A percentile compares a stretch with the other conserved stretches of the same genome.
These are phyloP conservation scores for Xenosphaeropsis pyriputrescens DNA, from an alignment of 2,329 filamentous ascomycete genomes.

Conservation along the genomic window DNA sequence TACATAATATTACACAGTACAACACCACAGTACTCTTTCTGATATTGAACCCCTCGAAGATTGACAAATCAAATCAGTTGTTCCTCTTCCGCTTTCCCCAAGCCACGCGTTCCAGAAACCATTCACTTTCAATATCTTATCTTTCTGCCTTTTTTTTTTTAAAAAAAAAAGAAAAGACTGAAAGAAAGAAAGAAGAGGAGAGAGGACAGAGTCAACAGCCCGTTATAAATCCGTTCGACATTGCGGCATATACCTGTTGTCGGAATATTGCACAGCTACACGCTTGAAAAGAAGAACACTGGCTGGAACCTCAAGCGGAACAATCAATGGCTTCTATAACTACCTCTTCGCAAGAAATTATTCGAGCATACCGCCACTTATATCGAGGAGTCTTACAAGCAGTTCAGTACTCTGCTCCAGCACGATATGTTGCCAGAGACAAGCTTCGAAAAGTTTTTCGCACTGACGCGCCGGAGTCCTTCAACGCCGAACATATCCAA, in stretches of 20 bases:
- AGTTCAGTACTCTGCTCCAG: constrained; percentile 52
- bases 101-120: too few species aligned
- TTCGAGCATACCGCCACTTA: constrained; percentile 55
- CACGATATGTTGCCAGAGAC: constrained; percentile 45
- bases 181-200: too few species aligned
- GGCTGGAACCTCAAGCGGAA: neutral
- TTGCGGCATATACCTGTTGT: neutral
- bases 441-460: constrained; percentile 45
- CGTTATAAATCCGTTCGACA: neutral
- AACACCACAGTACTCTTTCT: too few species aligned
- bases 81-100: too few species aligned
- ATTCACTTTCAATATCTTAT: too few species aligned
- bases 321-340: neutral
- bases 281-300: neutral
- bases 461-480: constrained; percentile 17
- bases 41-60: too few species aligned
- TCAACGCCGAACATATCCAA: constrained; percentile 33
- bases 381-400: constrained; percentile 53
- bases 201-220: too few species aligned
- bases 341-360: constrained; percentile 17
- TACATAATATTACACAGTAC: too few species aligned
- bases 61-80: too few species aligned
- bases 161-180: too few species aligned
- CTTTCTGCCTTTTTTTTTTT: too few species aligned
- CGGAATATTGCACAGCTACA: neutral